These are phyloP conservation scores for Bothriochloa decipiens DNA, from an alignment of 176 grass and related monocot species.

Conservation along the genomic window DNA sequence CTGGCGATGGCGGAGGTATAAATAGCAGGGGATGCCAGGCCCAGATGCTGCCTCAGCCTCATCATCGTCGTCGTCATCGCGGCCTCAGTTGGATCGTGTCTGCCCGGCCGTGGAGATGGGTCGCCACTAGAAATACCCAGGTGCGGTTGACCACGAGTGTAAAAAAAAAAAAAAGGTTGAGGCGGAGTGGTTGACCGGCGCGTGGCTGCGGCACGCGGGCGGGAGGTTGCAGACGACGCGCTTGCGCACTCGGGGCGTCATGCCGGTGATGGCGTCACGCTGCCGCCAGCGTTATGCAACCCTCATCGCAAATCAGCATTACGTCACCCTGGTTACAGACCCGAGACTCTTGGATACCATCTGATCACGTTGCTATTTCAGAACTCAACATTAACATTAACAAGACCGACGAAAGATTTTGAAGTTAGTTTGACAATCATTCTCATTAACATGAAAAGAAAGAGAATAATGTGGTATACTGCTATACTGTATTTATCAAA, in stretches of 20 bases:
- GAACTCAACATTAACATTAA: neutral
- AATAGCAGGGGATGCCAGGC: constrained; percentile 15
- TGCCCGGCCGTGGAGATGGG: neutral
- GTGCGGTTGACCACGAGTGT: neutral
- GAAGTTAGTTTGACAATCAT: neutral
- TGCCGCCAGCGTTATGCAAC: neutral
- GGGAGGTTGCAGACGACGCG: constrained; percentile 3
- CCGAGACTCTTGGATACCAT: no score
- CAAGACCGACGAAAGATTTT: neutral
- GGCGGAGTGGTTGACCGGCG: constrained; percentile 4
- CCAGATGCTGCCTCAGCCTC: constrained; percentile 3
- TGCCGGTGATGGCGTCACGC: neutral
- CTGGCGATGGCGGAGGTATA: constrained; percentile 35
- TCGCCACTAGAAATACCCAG: constrained; percentile 24
- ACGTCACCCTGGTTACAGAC: fast-evolving
- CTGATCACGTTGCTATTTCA: neutral
- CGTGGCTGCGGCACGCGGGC: neutral
- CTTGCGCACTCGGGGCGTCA: constrained; percentile 29
- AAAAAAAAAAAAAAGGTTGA: no score
- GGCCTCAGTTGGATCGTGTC: neutral
- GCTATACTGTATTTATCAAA: neutral
- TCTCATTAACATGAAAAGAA: neutral
- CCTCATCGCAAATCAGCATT: neutral
- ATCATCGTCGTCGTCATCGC: constrained; percentile 18
- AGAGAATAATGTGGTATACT: neutral